phyloP scores from a whole-genome alignment of 2,329 filamentous ascomycete genomes.

The Zarea fungicola region DNA sequence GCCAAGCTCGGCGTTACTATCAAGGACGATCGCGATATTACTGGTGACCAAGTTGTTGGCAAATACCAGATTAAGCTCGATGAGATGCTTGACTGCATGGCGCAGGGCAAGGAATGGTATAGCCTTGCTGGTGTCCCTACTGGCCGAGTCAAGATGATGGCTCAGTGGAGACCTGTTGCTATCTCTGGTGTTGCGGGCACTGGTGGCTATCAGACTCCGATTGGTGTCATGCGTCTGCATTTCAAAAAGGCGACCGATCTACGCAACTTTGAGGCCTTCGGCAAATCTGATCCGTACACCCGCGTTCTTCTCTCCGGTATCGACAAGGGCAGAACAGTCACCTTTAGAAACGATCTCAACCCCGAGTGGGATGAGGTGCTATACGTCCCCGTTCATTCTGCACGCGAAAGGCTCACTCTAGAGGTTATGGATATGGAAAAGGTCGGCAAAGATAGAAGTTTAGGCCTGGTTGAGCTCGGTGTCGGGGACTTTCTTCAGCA shows the following conservation, averaged over 20 bases:
- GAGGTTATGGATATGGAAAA: constrained; percentile 98
- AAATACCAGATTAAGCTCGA: constrained; percentile 94
- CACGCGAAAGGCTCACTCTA: constrained; percentile 75
- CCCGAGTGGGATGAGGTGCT: constrained; percentile 95
- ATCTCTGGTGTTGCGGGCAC: constrained; percentile 75
- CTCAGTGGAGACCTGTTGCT: constrained; percentile 93
- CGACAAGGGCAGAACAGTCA: constrained; percentile 87
- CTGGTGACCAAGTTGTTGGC: constrained; percentile 76
- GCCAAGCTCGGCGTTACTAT: constrained; percentile 87
- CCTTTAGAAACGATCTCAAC: constrained; percentile 91
- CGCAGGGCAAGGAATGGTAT: constrained; percentile 95
- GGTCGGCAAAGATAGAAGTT: constrained; percentile 81
- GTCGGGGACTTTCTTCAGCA: constrained; percentile 75
- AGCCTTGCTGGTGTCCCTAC: constrained; percentile 74
- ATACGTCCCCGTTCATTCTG: constrained; percentile 84
- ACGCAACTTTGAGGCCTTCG: constrained; percentile 88
- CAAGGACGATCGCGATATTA: constrained; percentile 89
- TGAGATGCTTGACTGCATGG: constrained; percentile 85
- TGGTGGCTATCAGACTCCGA: constrained; percentile 85
- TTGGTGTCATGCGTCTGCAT: constrained; percentile 92
- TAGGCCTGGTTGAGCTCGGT: constrained; percentile 74
- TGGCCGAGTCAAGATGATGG: constrained; percentile 82
- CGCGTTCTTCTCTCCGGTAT: constrained; percentile 85
- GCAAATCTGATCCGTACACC: constrained; percentile 94
- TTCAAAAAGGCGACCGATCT: constrained; percentile 78